Evolutionary conservation across 2,329 filamentous ascomycete species (phyloP).

Genomic region (Penicillium sp.): DNA sequence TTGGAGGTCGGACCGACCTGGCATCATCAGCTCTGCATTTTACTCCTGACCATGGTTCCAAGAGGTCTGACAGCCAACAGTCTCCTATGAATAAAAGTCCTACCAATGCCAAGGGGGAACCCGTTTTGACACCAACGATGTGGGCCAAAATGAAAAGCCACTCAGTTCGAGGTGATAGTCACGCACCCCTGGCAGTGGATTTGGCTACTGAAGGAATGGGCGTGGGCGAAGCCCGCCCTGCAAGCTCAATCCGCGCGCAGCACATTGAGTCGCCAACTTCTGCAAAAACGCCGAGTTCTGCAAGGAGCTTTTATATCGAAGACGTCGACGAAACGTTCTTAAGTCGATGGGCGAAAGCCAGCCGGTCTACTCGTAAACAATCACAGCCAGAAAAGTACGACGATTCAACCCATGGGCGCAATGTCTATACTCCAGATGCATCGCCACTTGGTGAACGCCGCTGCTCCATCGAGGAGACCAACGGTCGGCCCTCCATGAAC

Average conservation of each 20-base stretch:
- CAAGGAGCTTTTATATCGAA: slow-evolving; percentile 4
- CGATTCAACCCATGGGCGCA: no score
- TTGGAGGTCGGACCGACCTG: background rate
- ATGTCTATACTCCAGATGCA: background rate
- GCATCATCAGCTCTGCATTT: background rate
- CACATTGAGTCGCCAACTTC: background rate
- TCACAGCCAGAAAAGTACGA: background rate
- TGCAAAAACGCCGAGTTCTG: background rate
- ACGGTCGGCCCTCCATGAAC: background rate
- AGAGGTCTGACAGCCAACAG: background rate
- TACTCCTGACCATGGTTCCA: background rate
- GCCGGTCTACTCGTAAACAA: background rate
- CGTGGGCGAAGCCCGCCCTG: background rate
- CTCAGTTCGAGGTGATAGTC: background rate
- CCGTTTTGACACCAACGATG: background rate
- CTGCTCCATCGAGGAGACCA: background rate
- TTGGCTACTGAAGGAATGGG: background rate
- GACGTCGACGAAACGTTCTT: background rate
- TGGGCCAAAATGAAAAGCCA: slow-evolving; percentile 5
- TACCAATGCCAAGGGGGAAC: background rate
- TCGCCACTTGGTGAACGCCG: background rate
- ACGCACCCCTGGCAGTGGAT: background rate
- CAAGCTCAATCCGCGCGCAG: background rate
- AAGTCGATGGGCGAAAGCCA: background rate
- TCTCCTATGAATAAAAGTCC: background rate